Base-by-base conservation (phyloP, 176 grass and related monocot genomes). In the Guadua angustifolia region DNA sequence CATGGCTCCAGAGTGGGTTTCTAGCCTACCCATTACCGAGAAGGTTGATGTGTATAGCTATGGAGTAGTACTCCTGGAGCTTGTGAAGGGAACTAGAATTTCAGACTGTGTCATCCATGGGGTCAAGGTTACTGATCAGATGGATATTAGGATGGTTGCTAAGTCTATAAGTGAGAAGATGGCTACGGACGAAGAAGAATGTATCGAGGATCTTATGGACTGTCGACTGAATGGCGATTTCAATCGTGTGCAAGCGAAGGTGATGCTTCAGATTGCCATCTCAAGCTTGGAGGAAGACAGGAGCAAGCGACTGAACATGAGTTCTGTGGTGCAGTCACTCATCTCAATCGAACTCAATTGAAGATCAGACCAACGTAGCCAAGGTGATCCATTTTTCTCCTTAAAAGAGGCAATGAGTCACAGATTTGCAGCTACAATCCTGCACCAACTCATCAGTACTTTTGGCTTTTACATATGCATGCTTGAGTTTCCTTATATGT, bases 1-100 rank as follows among this genome's bases (percentile, higher is more conserved):
- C 56, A 57, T 94, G 81, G 89, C 91, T 18, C 91, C 91, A 0
- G 91, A 90, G 71, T 94, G 91, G 91, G 73, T 73, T 4, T 16
- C 69, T 0, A 86, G 70, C 65, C 8, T 88, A 17, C 86, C 88
- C 0, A 88, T 94, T 58, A 91, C 71, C 15, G 75, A 78, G 40
- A 94, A 94, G 73, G 83, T 81, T 0, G 86, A 91, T 18, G 83
- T 94, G 0, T 91, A 82, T 44, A 89, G 88, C 55, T 89, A 75
- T 11, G 88, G 91, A 0, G 10, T 88, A 22, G 85, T 93, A 29
- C 85, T 90, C 7, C 49, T 90, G 0, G 91, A 93, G 82, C 82
- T 93, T 7, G 32, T 88, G 12, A 88, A 57, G 36, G 87, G 81
- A 15, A 15, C 35, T 14, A 75, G 87, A 15, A n/a, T 85, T 22